These are phyloP conservation scores for Lactarius sanguifluus DNA, from an alignment of 768 basidiomycete species.

Conservation along the genomic window DNA sequence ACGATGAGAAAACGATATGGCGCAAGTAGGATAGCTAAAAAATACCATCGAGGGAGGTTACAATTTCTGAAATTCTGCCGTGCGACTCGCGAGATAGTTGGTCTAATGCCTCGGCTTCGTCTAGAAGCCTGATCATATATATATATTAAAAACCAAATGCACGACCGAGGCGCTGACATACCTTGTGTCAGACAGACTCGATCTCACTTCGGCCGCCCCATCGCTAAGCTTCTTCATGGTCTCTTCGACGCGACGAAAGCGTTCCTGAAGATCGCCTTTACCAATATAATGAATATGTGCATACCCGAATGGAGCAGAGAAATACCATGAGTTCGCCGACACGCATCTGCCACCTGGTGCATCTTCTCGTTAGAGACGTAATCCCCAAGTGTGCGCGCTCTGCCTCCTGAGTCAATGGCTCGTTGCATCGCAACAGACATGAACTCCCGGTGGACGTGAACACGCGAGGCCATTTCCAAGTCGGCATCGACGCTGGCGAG, in stretches of 20 bases:
- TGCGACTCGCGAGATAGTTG: constrained; percentile 21
- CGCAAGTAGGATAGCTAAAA: not conserved
- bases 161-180: constrained; percentile 7
- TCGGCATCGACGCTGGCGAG: constrained; percentile 68
- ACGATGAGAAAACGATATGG: constrained; percentile 1
- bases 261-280: constrained; percentile 48
- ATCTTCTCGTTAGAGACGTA: constrained; percentile 80
- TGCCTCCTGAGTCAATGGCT: constrained; percentile 70
- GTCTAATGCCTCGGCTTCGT: constrained; percentile 25
- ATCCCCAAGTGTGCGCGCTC: constrained; percentile 68
- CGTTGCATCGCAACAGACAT: constrained; percentile 63
- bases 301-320: constrained; percentile 14
- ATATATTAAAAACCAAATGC: not conserved
- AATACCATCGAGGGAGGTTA: constrained; percentile 23
- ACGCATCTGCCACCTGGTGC: constrained; percentile 74
- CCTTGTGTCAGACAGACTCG: constrained; percentile 22
- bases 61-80: constrained; percentile 21
- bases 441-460: constrained; percentile 74
- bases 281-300: constrained; percentile 8
- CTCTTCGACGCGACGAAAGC: constrained; percentile 44
- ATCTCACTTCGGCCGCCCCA: constrained; percentile 27
- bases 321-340: constrained; percentile 66
- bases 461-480: constrained; percentile 63
- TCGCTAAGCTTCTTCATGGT: constrained; percentile 29
- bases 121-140: constrained; percentile 14